phyloP scores from a whole-genome alignment of 164 flowering plant species.

The Hamamelis virginiana region DNA sequence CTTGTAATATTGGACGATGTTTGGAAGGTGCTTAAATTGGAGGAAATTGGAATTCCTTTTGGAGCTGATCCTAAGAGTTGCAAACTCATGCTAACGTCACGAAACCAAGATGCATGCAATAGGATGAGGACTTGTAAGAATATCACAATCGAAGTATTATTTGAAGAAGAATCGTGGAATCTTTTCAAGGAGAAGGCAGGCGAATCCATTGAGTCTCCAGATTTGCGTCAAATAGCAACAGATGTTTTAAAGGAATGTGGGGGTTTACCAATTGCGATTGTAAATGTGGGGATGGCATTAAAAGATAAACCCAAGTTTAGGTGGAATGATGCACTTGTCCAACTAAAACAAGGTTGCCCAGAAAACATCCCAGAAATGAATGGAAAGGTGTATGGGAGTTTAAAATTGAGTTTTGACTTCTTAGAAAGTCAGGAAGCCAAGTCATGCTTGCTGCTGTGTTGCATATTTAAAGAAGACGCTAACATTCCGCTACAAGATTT shows the following conservation, averaged over 20 bases:
- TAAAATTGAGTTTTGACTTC: conserved; percentile 12
- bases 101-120: background rate
- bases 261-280: conserved; percentile 11
- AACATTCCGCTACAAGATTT: background rate
- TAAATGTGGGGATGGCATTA: conserved; percentile 1
- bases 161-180: conserved; percentile 1
- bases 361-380: background rate
- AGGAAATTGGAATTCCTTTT: conserved; percentile 4
- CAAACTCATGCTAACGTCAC: conserved; percentile 5
- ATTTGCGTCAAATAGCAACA: background rate
- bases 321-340: conserved; percentile 12
- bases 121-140: background rate
- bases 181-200: background rate
- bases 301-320: too few relatives aligned
- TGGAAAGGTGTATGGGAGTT: background rate
- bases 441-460: conserved; percentile 12
- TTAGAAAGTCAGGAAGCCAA: conserved; percentile 9
- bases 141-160: background rate
- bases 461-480: background rate
- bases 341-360: background rate
- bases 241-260: conserved; percentile 5
- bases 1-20: conserved; percentile 14
- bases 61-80: background rate
- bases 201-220: background rate
- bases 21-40: background rate